Percentiles rank a stretch among this genome's conserved stretches.
phyloP scores from a whole-genome alignment of 2,329 filamentous ascomycete species.

The Xylaria sp. region DNA sequence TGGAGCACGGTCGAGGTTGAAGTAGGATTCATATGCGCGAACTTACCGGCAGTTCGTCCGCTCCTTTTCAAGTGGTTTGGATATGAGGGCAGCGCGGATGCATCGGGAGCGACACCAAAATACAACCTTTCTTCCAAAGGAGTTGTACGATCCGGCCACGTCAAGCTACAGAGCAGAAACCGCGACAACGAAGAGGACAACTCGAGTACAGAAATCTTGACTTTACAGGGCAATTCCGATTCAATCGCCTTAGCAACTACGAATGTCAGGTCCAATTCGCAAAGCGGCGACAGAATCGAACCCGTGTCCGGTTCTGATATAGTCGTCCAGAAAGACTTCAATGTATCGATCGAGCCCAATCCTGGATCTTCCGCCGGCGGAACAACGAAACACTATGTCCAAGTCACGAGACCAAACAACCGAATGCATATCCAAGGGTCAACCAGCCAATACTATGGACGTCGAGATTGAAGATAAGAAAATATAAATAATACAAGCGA shows the following conservation, averaged over 20 bases:
- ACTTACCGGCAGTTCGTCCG: constrained; percentile 45
- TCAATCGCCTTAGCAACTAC: constrained; percentile 35
- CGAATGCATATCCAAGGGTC: constrained; percentile 37
- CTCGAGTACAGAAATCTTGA: constrained; percentile 45
- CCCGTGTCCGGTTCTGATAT: constrained; percentile 41
- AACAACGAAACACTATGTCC: constrained; percentile 39
- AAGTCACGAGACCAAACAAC: constrained; percentile 40
- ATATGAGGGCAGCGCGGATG: constrained; percentile 32
- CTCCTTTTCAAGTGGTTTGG: constrained; percentile 44
- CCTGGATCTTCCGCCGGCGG: constrained; percentile 27
- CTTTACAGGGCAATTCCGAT: constrained; percentile 33
- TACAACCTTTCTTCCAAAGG: constrained; percentile 44
- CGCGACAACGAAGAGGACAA: constrained; percentile 40
- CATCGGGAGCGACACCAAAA: constrained; percentile 39
- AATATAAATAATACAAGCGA: neutral
- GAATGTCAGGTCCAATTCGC: constrained; percentile 13
- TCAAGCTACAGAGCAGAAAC: constrained; percentile 42
- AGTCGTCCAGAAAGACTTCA: constrained; percentile 45
- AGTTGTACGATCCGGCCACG: constrained; percentile 38
- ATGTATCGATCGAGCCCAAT: constrained; percentile 43
- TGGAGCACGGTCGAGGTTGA: constrained; percentile 49
- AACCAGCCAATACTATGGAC: constrained; percentile 35
- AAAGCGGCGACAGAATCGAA: constrained; percentile 32
- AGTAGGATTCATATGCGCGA: constrained; percentile 48
- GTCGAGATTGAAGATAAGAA: neutral